Evolutionary conservation across 352 stramenopile species (phyloP).

Genomic region (Pythium angustatum): DNA sequence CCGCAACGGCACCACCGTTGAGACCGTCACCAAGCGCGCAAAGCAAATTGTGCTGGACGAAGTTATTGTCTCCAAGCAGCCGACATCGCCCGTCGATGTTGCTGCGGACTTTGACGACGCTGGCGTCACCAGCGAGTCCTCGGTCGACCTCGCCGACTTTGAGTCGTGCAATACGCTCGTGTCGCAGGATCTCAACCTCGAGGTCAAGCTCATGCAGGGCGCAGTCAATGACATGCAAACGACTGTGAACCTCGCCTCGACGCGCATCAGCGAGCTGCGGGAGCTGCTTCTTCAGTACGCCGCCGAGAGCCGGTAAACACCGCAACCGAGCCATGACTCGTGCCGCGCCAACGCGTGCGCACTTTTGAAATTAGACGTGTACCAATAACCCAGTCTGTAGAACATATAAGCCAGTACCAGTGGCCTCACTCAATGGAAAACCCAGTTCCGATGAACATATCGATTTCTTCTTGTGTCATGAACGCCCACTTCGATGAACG

Average conservation of each 20-base stretch:
- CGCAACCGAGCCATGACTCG: neutral
- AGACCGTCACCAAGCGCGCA: slow-evolving; percentile 22
- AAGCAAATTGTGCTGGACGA: slow-evolving; percentile 26
- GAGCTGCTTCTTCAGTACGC: slow-evolving; percentile 23
- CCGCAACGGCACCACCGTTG: slow-evolving; percentile 3
- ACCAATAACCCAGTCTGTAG: slow-evolving; percentile 2
- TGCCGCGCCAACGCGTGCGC: neutral
- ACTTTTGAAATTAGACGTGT: slow-evolving; percentile 4
- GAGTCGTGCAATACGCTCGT: neutral
- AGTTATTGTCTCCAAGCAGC: neutral
- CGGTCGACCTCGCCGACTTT: slow-evolving; percentile 2
- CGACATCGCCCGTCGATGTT: slow-evolving; percentile 20
- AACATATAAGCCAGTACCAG: neutral
- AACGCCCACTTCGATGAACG: too few species aligned
- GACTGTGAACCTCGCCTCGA: slow-evolving; percentile 16
- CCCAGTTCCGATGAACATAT: neutral
- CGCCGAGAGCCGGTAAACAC: slow-evolving; percentile 19
- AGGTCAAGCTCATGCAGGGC: slow-evolving; percentile 32
- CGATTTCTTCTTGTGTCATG: too few species aligned
- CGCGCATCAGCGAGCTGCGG: slow-evolving; percentile 26
- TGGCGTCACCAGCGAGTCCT: slow-evolving; percentile 9
- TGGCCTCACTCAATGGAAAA: neutral
- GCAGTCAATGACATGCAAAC: slow-evolving; percentile 29
- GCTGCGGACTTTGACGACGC: slow-evolving; percentile 11
- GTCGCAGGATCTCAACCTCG: slow-evolving; percentile 24